Conservation (phyloP, 75 land plant species). For the Larix kaempferi region DNA sequence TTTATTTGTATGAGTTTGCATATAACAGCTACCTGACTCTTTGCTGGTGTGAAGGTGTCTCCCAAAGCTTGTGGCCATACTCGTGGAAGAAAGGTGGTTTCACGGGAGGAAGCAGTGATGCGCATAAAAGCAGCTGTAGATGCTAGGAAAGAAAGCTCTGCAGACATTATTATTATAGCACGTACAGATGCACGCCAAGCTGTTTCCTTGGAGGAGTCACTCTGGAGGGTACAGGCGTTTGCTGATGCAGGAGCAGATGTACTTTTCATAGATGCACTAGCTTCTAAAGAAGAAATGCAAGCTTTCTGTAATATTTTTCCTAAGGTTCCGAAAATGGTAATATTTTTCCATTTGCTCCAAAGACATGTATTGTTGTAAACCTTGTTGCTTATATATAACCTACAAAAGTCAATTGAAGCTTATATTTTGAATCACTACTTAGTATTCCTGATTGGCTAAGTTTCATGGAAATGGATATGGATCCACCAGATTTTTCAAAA, state of each 20-base stretch:
- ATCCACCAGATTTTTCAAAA: background rate
- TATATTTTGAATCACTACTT: background rate
- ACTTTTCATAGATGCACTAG: constrained; percentile 92
- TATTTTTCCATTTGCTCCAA: background rate
- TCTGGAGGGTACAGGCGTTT: constrained; percentile 86
- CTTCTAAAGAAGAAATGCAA: constrained; percentile 88
- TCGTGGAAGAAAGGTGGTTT: constrained; percentile 79
- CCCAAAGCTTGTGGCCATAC: constrained; percentile 99
- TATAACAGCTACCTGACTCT: background rate
- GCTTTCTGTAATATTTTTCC: constrained; percentile 77
- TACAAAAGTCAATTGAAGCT: background rate
- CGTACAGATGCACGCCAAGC: constrained; percentile 98
- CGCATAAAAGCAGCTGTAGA: constrained; percentile 93
- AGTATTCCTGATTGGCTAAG: background rate
- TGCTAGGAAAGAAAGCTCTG: constrained; percentile 79
- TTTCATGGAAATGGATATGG: background rate
- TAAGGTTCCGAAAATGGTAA: constrained; percentile 86
- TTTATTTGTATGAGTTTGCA: background rate
- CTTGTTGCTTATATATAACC: background rate
- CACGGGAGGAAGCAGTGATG: constrained; percentile 91
- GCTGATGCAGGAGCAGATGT: constrained; percentile 99
- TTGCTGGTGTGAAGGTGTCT: constrained; percentile 53
- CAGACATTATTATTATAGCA: constrained; percentile 92
- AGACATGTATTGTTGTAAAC: background rate
- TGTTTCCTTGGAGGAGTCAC: constrained; percentile 76